These are phyloP conservation scores for Eucalyptus leucophloia DNA, from an alignment of 345 rosid species.

Conservation along the genomic window DNA sequence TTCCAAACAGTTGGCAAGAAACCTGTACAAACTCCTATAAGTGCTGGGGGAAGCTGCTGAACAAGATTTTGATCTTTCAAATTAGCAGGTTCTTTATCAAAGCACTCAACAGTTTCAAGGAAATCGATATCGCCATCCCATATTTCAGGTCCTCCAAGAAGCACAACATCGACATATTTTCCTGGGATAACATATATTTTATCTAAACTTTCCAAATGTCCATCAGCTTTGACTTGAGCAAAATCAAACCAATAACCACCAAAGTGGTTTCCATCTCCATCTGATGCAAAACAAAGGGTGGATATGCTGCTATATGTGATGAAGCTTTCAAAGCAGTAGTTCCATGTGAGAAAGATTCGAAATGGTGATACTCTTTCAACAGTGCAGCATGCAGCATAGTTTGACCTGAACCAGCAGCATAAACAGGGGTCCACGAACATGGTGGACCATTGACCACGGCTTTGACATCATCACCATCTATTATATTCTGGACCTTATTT, in stretches of 20 bases:
- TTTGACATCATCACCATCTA: slow-evolving; percentile 5
- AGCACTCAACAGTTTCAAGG: slow-evolving; percentile 40
- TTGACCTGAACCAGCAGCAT: slow-evolving; percentile 64
- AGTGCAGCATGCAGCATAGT: slow-evolving; percentile 67
- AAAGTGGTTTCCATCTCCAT: slow-evolving; percentile 65
- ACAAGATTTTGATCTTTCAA: slow-evolving; percentile 28
- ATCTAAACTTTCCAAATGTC: slow-evolving; percentile 28
- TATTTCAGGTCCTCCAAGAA: slow-evolving; percentile 80
- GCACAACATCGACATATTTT: slow-evolving; percentile 57
- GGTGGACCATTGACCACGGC: slow-evolving; percentile 35
- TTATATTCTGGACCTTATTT: slow-evolving; percentile 11
- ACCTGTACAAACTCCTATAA: slow-evolving; percentile 34
- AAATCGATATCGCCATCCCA: slow-evolving; percentile 55
- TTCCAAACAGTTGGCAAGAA: slow-evolving; percentile 50
- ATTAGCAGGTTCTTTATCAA: slow-evolving; percentile 17
- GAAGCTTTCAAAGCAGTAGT: slow-evolving; percentile 54
- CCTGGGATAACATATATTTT: slow-evolving; percentile 75
- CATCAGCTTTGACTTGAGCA: slow-evolving; percentile 21
- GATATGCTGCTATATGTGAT: slow-evolving; percentile 61
- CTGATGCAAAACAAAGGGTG: slow-evolving; percentile 54
- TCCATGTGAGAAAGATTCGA: slow-evolving; percentile 39
- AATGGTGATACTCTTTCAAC: slow-evolving; percentile 41
- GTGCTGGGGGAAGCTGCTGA: slow-evolving; percentile 19
- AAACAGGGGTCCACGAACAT: slow-evolving; percentile 56
- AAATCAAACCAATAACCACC: slow-evolving; percentile 81